phyloP scores from a whole-genome alignment of 768 basidiomycete species.

The Polyporus arcularius region DNA sequence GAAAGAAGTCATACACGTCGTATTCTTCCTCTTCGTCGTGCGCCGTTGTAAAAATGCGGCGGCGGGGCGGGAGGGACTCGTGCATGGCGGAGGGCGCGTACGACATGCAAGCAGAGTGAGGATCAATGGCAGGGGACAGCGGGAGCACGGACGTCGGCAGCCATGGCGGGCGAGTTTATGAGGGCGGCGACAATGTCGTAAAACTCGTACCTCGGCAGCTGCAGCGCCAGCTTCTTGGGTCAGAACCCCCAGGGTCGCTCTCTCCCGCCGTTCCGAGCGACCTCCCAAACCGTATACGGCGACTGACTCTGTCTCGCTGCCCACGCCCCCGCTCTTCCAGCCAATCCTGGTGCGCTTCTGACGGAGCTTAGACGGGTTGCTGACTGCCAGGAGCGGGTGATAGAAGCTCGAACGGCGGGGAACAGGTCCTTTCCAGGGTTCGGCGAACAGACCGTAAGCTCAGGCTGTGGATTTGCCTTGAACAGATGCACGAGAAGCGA shows the following conservation, averaged over 20 bases:
- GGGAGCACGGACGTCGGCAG: background rate
- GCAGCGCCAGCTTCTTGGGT: background rate
- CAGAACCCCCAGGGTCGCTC: background rate
- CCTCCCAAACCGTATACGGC: constrained; percentile 12
- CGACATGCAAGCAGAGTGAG: background rate
- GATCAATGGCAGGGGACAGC: background rate
- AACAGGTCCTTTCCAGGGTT: too few species aligned
- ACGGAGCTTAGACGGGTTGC: background rate
- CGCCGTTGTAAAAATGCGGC: background rate
- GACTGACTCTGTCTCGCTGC: constrained; percentile 8
- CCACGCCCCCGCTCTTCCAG: constrained; percentile 2
- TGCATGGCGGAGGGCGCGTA: background rate
- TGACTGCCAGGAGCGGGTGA: background rate
- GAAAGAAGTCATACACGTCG: constrained; percentile 9
- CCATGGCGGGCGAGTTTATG: constrained; percentile 8
- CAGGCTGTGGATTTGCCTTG: too few species aligned
- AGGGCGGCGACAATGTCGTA: constrained; percentile 3
- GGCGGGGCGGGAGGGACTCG: constrained; percentile 2
- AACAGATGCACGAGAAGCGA: too few species aligned
- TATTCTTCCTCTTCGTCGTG: constrained; percentile 6
- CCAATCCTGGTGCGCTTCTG: constrained; percentile 1
- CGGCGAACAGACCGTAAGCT: too few species aligned
- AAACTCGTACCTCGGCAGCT: background rate
- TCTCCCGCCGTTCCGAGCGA: constrained; percentile 5
- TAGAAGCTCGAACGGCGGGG: background rate